Base-by-base conservation (phyloP, 1,284 basidiomycete genomes). In the Marasmius tenuissimus region DNA sequence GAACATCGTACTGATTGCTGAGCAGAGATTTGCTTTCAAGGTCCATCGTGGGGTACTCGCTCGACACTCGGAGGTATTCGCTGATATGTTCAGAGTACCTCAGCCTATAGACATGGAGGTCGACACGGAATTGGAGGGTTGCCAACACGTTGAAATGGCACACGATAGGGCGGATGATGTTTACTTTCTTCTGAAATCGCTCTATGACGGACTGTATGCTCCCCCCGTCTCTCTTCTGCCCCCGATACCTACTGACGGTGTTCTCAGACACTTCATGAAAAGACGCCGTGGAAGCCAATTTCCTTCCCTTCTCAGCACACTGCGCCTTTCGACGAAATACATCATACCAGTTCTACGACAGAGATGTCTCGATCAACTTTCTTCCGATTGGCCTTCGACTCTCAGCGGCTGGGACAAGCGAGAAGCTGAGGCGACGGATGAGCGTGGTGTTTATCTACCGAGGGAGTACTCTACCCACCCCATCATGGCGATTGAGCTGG, bases 251-350 rank as follows among this genome's bases (percentile, higher is more conserved):
- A n/a, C 18, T 16, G n/a, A 58, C 61, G 48, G 66, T 34, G 20
- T 34, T 45, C 37, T n/a, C 34, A 42, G 16, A 14, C 40, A 6
- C n/a, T 50, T 2, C 52, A 82, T 47, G 45, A 14, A 33, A 5
- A 54, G 16, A 54, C 80, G 20, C 76, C 77, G 60, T 80, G 82
- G 51, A 73, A 72, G 16, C 71, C 73, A 89, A 66, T 91, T 91
- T 65, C 73, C 80, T 0, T 73, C 76, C 4, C 73, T 91, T 18
- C 79, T 87, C 1, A 81, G 84, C 10, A 81, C 88, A 34, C 78
- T 91, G 9, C 85, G 89, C 11, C 73, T 91, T 0, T 85, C 88
- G 0, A 82, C 82, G 39, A 91, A 91, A 71, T 91, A 91, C 68
- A 75, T 88, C 55, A 80, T 89, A 45, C 83, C 88, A 40, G 77